phyloP scores from a whole-genome alignment of 495 filamentous ascomycete genomes.

The Glonium stellatum region DNA sequence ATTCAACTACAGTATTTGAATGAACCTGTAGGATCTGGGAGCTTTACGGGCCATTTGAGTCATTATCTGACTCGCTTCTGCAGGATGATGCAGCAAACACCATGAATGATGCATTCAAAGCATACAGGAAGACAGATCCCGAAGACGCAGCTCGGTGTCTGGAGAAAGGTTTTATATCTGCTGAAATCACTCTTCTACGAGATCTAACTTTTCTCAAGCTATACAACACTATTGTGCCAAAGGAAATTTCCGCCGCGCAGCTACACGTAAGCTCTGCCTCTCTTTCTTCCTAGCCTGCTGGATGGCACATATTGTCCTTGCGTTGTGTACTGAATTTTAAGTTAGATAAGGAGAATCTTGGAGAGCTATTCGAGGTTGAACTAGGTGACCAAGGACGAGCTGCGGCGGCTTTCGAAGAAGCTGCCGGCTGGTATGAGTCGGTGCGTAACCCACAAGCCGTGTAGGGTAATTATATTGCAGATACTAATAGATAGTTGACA shows the following conservation, averaged over 20 bases:
- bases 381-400: conserved; percentile 69
- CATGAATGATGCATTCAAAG: conserved; percentile 27
- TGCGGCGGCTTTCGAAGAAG: conserved; percentile 62
- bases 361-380: conserved; percentile 74
- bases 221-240: conserved; percentile 26
- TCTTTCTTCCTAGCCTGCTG: neutral
- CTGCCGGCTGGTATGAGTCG: neutral
- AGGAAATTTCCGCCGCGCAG: conserved; percentile 82
- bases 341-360: conserved; percentile 67
- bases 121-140: conserved; percentile 20
- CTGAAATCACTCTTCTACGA: neutral
- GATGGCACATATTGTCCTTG: neutral
- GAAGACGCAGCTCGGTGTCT: conserved; percentile 23
- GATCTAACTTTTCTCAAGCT: neutral
- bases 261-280: conserved; percentile 43
- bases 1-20: conserved; percentile 26
- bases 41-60: no score
- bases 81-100: conserved; percentile 12
- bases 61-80: no score
- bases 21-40: conserved; percentile 18
- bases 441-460: no score
- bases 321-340: neutral
- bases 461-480: no score
- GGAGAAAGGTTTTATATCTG: conserved; percentile 11
- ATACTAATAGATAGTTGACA: no score